phyloP scores from a whole-genome alignment of 2,329 filamentous ascomycete genomes.

The Knufia fluminis region DNA sequence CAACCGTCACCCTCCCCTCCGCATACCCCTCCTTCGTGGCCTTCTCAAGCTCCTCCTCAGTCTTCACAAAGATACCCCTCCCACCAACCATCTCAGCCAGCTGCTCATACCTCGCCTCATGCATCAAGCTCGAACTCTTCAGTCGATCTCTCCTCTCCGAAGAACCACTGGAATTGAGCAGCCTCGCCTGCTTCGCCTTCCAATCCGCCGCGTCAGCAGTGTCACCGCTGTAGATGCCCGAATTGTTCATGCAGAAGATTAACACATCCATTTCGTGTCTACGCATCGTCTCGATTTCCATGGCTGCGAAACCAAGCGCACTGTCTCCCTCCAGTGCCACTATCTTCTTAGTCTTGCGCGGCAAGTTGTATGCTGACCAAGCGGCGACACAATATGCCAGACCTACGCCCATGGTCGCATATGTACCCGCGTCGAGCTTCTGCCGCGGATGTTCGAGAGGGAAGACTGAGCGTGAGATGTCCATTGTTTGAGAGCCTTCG shows the following conservation, averaged over 20 bases:
- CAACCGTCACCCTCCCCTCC: slow-evolving; percentile 39
- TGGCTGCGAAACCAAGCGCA: slow-evolving; percentile 47
- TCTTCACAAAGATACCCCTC: slow-evolving; percentile 43
- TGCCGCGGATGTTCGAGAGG: slow-evolving; percentile 46
- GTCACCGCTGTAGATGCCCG: slow-evolving; percentile 43
- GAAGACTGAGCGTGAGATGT: slow-evolving; percentile 49
- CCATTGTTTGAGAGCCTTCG: slow-evolving; percentile 54
- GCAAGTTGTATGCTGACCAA: slow-evolving; percentile 46
- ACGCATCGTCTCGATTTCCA: slow-evolving; percentile 50
- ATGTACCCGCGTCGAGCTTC: slow-evolving; percentile 49
- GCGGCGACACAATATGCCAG: slow-evolving; percentile 50
- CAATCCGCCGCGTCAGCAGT: slow-evolving; percentile 33
- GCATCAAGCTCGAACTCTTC: slow-evolving; percentile 43
- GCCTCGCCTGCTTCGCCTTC: slow-evolving; percentile 31
- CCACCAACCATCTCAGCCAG: slow-evolving; percentile 48
- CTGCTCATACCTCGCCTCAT: slow-evolving; percentile 47
- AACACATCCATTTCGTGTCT: slow-evolving; percentile 46
- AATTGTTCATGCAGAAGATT: slow-evolving; percentile 50
- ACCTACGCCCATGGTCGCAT: slow-evolving; percentile 52
- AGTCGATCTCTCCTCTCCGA: slow-evolving; percentile 26
- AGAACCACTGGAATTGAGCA: not conserved
- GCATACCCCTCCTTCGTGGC: slow-evolving; percentile 45
- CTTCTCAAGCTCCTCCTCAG: slow-evolving; percentile 41
- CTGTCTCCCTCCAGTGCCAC: slow-evolving; percentile 48
- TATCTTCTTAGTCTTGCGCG: slow-evolving; percentile 41